phyloP scores from a whole-genome alignment of 495 filamentous ascomycete genomes.

The Penicillium angulare region DNA sequence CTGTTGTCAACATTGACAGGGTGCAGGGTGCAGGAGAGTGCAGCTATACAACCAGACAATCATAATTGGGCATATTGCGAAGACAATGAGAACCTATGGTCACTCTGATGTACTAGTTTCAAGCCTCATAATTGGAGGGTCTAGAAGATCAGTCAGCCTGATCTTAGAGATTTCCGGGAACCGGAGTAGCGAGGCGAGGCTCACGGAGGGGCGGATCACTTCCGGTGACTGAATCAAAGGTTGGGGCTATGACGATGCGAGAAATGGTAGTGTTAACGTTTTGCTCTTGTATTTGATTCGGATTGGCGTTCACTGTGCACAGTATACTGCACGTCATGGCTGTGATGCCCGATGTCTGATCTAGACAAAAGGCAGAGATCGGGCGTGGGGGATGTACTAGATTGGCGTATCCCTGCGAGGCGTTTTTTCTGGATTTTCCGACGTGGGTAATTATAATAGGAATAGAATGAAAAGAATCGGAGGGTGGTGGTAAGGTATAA shows the following conservation, averaged over 20 bases:
- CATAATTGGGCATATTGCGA: neutral
- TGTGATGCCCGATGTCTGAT: conserved; percentile 21
- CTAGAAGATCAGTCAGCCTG: neutral
- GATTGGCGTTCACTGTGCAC: no score
- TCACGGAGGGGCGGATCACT: conserved; percentile 22
- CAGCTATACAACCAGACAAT: conserved; percentile 3
- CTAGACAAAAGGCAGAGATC: conserved; percentile 5
- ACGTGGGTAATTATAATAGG: neutral
- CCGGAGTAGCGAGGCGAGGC: conserved; percentile 5
- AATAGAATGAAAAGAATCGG: conserved; percentile 2
- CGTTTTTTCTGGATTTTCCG: neutral
- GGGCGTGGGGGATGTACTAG: conserved; percentile 4
- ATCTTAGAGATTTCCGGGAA: neutral
- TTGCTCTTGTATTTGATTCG: conserved; percentile 1
- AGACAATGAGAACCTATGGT: neutral
- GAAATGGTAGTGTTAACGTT: neutral
- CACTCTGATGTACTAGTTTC: neutral
- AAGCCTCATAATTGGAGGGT: neutral
- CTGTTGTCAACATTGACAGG: conserved; percentile 8
- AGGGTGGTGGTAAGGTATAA: conserved; percentile 28
- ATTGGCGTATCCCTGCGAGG: conserved; percentile 11
- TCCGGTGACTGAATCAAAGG: conserved; percentile 5
- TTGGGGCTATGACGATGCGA: conserved; percentile 13
- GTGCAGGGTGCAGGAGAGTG: conserved; percentile 1
- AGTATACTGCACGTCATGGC: conserved; percentile 21